A percentile compares a stretch with the other conserved stretches of the same genome.
phyloP scores from a whole-genome alignment of 2,329 filamentous ascomycete genomes.

The Hawksworthiomyces lignivorus region DNA sequence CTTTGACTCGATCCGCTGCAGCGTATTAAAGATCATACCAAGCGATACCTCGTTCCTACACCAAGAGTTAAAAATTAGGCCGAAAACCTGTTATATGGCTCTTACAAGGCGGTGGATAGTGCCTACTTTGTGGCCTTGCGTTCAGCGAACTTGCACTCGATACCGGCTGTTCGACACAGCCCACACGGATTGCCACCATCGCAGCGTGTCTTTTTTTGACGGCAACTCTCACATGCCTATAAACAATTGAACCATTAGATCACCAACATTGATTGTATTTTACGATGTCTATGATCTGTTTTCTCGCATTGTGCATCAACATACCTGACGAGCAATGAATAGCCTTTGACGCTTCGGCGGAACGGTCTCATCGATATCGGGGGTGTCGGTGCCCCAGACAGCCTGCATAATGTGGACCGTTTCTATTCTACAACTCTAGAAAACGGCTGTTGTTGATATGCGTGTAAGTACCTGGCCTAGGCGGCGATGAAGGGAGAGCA shows the following conservation, averaged over 20 bases:
- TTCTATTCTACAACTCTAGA: too few relatives aligned
- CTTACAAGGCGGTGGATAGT: too few relatives aligned
- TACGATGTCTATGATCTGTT: too few relatives aligned
- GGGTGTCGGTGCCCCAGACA: slow-evolving; percentile 12
- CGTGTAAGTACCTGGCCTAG: too few relatives aligned
- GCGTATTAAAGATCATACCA: slow-evolving; percentile 45
- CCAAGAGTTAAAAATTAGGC: background rate
- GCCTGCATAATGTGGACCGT: slow-evolving; percentile 7
- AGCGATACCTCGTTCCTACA: slow-evolving; percentile 44
- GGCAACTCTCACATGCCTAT: slow-evolving; percentile 45
- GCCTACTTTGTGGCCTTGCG: slow-evolving; percentile 44
- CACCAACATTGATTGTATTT: background rate
- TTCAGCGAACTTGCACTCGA: slow-evolving; percentile 45
- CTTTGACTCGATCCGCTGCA: slow-evolving; percentile 44
- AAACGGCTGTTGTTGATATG: too few relatives aligned
- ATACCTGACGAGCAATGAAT: slow-evolving; percentile 17
- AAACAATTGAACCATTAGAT: too few relatives aligned
- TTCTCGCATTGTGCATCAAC: too few relatives aligned
- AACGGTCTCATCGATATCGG: slow-evolving; percentile 10
- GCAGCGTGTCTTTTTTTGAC: slow-evolving; percentile 46
- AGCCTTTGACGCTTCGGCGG: slow-evolving; percentile 15
- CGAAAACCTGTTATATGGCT: too few relatives aligned
- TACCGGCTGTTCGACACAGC: slow-evolving; percentile 38
- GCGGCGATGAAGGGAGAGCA: background rate
- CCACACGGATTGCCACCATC: slow-evolving; percentile 48